A percentile compares a stretch with the other conserved stretches of the same genome.
phyloP scores from a whole-genome alignment of 2,329 filamentous ascomycete species.

The Neoscytalidium dimidiatum region DNA sequence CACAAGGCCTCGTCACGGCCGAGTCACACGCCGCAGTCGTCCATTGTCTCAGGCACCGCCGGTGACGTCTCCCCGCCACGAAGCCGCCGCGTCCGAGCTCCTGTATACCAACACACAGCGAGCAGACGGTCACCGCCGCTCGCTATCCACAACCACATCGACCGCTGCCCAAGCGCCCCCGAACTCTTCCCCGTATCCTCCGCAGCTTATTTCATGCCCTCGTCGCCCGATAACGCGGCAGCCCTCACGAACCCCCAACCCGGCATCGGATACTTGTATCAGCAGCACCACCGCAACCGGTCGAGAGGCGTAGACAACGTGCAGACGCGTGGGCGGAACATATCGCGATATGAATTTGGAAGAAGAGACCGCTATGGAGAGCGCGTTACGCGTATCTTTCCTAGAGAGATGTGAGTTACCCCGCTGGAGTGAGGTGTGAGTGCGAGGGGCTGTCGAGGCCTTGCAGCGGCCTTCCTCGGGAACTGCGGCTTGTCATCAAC shows the following conservation, averaged over 20 bases:
- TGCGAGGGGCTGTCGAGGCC: neutral
- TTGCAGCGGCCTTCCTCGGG: neutral
- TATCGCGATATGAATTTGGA: constrained; percentile 44
- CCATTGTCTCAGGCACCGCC: constrained; percentile 9
- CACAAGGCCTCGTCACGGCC: constrained; percentile 13
- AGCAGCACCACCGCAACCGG: constrained; percentile 38
- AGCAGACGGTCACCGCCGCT: constrained; percentile 6
- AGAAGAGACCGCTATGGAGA: constrained; percentile 41
- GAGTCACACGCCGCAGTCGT: constrained; percentile 3
- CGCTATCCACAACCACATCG: neutral
- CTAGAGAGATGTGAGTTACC: constrained; percentile 40
- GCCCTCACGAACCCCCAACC: constrained; percentile 35
- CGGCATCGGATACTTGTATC: constrained; percentile 37
- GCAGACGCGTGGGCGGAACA: constrained; percentile 38
- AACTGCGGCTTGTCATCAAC: neutral
- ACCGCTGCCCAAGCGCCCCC: neutral
- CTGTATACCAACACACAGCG: neutral
- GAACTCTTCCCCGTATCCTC: neutral
- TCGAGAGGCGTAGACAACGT: constrained; percentile 36
- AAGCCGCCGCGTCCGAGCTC: constrained; percentile 14
- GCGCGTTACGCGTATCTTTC: constrained; percentile 42
- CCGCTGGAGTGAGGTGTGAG: neutral
- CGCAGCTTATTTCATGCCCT: constrained; percentile 20
- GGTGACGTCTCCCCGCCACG: constrained; percentile 19
- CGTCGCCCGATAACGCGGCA: constrained; percentile 35